These are phyloP conservation scores for Calvatia gigantea DNA, from an alignment of 768 basidiomycete genomes.

Conservation along the genomic window DNA sequence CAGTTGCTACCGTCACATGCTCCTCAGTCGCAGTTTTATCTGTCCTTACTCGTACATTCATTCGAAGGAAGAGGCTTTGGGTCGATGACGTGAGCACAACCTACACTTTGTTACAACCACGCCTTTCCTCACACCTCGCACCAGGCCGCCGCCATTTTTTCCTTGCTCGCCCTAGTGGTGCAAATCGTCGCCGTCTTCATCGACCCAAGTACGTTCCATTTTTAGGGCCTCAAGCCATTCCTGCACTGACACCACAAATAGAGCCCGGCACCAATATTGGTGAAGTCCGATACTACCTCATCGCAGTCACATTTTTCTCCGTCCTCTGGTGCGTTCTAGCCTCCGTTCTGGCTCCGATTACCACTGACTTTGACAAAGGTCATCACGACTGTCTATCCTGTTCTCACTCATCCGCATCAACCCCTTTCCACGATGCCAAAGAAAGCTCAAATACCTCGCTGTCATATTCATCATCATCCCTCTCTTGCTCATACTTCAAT, in stretches of 20 bases:
- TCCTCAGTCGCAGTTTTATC: slow-evolving; percentile 28
- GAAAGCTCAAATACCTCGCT: slow-evolving; percentile 22
- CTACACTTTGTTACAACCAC: neutral
- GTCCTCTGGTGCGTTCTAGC: slow-evolving; percentile 31
- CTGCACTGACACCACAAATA: neutral
- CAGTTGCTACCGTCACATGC: slow-evolving; percentile 31
- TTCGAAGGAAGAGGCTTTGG: slow-evolving; percentile 29
- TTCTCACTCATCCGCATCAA: slow-evolving; percentile 54
- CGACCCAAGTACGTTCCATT: slow-evolving; percentile 19
- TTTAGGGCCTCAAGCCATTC: neutral
- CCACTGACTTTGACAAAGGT: slow-evolving; percentile 24
- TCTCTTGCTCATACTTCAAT: slow-evolving; percentile 37
- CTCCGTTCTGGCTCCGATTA: neutral
- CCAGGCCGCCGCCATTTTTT: slow-evolving; percentile 28
- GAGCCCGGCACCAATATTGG: slow-evolving; percentile 11
- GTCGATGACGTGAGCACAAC: slow-evolving; percentile 31
- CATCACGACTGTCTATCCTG: slow-evolving; percentile 47
- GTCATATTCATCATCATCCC: slow-evolving; percentile 26
- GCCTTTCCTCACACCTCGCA: neutral
- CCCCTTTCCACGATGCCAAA: slow-evolving; percentile 19
- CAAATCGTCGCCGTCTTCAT: slow-evolving; percentile 27
- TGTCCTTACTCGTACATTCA: slow-evolving; percentile 27
- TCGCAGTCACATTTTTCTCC: slow-evolving; percentile 34
- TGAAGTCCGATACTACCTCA: slow-evolving; percentile 30
- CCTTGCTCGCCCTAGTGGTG: slow-evolving; percentile 22